Evolutionary conservation across 2,329 filamentous ascomycete species (phyloP).

Genomic region (Sclerotinia glacialis): DNA sequence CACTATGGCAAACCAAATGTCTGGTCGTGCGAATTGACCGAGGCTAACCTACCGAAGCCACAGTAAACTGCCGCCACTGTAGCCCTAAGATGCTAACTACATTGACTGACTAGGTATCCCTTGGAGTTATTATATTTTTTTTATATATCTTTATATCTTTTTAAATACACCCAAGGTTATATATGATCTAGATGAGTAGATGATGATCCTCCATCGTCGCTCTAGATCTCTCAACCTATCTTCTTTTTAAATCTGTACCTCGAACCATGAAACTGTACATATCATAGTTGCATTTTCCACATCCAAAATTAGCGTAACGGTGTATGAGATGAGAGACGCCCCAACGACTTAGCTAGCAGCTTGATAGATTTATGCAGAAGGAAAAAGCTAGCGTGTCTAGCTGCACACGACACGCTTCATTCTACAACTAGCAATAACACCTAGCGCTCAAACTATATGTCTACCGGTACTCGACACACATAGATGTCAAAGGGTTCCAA

Average conservation of each 20-base stretch:
- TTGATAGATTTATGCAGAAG: neutral
- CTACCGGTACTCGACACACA: too few species aligned
- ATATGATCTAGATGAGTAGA: neutral
- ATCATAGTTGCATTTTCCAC: neutral
- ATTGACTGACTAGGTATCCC: neutral
- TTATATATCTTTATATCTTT: neutral
- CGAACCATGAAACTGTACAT: neutral
- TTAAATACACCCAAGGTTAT: too few species aligned
- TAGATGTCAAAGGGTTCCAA: too few species aligned
- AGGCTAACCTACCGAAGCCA: neutral
- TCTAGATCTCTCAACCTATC: too few species aligned
- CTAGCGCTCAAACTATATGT: neutral
- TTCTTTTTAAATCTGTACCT: too few species aligned
- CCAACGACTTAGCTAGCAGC: neutral
- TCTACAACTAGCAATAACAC: neutral
- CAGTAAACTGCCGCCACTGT: neutral
- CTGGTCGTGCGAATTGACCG: too few species aligned
- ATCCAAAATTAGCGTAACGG: slow-evolving; percentile 2
- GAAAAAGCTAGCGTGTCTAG: neutral
- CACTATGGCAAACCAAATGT: neutral
- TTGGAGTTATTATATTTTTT: neutral
- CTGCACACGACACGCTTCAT: neutral
- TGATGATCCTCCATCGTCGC: too few species aligned
- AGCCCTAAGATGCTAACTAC: neutral
- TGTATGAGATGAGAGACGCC: neutral